Conservation (phyloP, 768 basidiomycete genomes). For the Boletus subparvulus region DNA sequence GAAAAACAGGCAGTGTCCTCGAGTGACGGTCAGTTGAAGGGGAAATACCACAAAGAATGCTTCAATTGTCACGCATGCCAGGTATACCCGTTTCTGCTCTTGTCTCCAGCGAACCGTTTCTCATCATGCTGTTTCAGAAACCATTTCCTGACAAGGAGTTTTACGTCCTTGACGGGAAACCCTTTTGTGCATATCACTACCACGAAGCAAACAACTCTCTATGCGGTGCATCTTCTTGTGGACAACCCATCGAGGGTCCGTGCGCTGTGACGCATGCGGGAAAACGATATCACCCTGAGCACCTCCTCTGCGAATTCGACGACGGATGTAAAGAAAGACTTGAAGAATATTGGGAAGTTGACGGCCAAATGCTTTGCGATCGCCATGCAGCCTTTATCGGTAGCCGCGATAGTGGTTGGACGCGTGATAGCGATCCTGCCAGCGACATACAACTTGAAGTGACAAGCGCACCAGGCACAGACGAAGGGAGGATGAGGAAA, state of each 20-base stretch:
- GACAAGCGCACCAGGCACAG: constrained; percentile 18
- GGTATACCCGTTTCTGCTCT: constrained; percentile 39
- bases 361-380: constrained; percentile 84
- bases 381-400: constrained; percentile 53
- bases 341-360: constrained; percentile 89
- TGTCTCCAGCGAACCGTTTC: background rate
- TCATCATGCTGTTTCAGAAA: constrained; percentile 46
- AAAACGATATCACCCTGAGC: constrained; percentile 84
- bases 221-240: constrained; percentile 75
- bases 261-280: constrained; percentile 85
- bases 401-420: constrained; percentile 24
- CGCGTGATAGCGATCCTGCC: constrained; percentile 13
- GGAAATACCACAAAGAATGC: constrained; percentile 91
- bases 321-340: constrained; percentile 53
- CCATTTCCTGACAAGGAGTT: constrained; percentile 91
- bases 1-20: constrained; percentile 91
- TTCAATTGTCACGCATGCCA: constrained; percentile 87
- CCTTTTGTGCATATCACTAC: constrained; percentile 90
- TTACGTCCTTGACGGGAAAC: constrained; percentile 88
- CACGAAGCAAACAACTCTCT: constrained; percentile 90
- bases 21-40: constrained; percentile 90
- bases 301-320: constrained; percentile 78
- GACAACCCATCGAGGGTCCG: constrained; percentile 89
- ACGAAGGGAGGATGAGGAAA: constrained; percentile 62
- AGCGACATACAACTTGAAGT: constrained; percentile 3